Conservation (phyloP, 2,329 filamentous ascomycete species). For the Pestalotiopsis sp. region DNA sequence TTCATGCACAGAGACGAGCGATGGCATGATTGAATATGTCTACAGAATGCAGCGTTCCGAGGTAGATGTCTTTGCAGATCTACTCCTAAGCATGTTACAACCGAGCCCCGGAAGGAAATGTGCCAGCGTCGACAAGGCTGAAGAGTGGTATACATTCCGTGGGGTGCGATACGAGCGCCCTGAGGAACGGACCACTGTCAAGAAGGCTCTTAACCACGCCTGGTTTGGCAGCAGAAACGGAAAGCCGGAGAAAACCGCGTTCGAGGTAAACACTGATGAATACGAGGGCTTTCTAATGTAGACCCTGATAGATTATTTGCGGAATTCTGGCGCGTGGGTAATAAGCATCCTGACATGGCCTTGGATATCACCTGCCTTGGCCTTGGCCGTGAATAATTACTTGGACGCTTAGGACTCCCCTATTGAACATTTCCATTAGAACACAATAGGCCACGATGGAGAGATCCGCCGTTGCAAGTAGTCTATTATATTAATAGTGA, state of each 20-base stretch:
- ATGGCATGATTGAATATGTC: conserved; percentile 3
- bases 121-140: too few species aligned
- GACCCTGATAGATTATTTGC: too few species aligned
- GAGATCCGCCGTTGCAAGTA: too few species aligned
- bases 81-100: background rate
- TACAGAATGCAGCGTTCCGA: background rate
- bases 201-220: background rate
- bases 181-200: background rate
- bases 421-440: too few species aligned
- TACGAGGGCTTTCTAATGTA: too few species aligned
- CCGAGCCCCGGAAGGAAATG: background rate
- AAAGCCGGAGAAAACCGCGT: background rate
- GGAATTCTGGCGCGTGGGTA: too few species aligned
- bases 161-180: background rate
- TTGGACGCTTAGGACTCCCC: too few species aligned
- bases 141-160: background rate
- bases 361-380: too few species aligned
- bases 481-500: too few species aligned
- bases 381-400: too few species aligned
- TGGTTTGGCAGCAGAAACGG: background rate
- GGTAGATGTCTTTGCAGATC: background rate
- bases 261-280: background rate
- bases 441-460: too few species aligned
- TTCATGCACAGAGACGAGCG: background rate
- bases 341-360: too few species aligned